phyloP scores from a whole-genome alignment of 345 rosid genomes.

The Aquilaria yunnanensis region DNA sequence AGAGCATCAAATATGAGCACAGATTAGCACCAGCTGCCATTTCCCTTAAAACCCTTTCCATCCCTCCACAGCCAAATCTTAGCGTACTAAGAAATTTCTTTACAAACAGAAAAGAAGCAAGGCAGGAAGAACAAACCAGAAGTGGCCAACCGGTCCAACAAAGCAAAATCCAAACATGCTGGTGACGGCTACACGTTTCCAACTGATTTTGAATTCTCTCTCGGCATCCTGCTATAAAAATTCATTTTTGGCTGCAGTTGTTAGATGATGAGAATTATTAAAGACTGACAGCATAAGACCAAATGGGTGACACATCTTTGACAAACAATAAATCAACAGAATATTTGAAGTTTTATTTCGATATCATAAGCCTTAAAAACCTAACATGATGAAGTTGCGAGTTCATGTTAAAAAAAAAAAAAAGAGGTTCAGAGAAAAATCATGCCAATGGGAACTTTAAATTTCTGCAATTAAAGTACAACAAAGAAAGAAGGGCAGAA shows the following conservation, averaged over 20 bases:
- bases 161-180: constrained; percentile 76
- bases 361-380: not conserved
- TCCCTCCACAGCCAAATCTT: no score
- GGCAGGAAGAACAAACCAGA: constrained; percentile 46
- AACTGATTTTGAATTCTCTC: constrained; percentile 44
- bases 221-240: constrained; percentile 44
- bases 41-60: no score
- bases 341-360: not conserved
- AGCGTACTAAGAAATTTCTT: no score
- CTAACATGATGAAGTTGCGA: not conserved
- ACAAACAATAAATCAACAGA: constrained; percentile 2
- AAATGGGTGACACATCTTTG: not conserved
- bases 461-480: no score
- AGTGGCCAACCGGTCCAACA: constrained; percentile 87
- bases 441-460: no score
- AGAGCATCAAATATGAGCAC: no score
- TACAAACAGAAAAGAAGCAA: not conserved
- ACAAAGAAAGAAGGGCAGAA: no score
- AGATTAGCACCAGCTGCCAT: no score
- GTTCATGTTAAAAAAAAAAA: no score
- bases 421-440: no score
- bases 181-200: constrained; percentile 75
- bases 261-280: constrained; percentile 2
- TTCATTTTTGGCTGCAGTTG: constrained; percentile 7
- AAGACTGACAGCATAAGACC: not conserved